Evolutionary conservation across 164 flowering plant genomes (phyloP).

Genomic region (Sedum album): DNA sequence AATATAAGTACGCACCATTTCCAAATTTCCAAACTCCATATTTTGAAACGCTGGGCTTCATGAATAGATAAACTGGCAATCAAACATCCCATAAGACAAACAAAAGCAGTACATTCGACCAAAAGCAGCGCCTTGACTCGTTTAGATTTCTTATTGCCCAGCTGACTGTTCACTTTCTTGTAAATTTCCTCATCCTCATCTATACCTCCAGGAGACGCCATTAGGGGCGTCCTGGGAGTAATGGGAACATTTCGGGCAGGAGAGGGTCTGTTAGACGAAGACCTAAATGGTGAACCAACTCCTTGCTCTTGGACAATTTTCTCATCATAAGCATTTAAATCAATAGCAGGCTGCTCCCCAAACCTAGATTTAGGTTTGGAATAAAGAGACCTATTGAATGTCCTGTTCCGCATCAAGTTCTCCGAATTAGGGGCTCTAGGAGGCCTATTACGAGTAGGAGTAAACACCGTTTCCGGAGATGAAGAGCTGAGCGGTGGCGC

Average conservation of each 20-base stretch:
- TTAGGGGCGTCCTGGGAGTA: conserved; percentile 23
- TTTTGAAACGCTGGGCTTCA: conserved; percentile 8
- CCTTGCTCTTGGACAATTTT: conserved; percentile 17
- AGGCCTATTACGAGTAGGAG: conserved; percentile 29
- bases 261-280: conserved; percentile 18
- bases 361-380: conserved; percentile 54
- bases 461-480: conserved; percentile 27
- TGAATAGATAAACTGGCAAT: conserved; percentile 32
- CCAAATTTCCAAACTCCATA: conserved; percentile 49
- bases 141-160: conserved; percentile 22
- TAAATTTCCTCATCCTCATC: conserved; percentile 36
- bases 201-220: conserved; percentile 28
- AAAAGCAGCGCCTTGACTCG: conserved; percentile 27
- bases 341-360: conserved; percentile 34
- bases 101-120: conserved; percentile 32
- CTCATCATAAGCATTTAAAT: conserved; percentile 24
- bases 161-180: conserved; percentile 26
- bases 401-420: conserved; percentile 18
- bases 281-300: conserved; percentile 13
- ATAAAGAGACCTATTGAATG: conserved; percentile 24
- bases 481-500: conserved; percentile 17
- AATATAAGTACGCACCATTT: conserved; percentile 47
- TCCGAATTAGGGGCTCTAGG: conserved; percentile 32
- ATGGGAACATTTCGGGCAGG: conserved; percentile 15
- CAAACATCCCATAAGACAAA: conserved; percentile 27